These are phyloP conservation scores for Pseudofabraea citricarpa DNA, from an alignment of 2,329 filamentous ascomycete species.

Conservation along the genomic window DNA sequence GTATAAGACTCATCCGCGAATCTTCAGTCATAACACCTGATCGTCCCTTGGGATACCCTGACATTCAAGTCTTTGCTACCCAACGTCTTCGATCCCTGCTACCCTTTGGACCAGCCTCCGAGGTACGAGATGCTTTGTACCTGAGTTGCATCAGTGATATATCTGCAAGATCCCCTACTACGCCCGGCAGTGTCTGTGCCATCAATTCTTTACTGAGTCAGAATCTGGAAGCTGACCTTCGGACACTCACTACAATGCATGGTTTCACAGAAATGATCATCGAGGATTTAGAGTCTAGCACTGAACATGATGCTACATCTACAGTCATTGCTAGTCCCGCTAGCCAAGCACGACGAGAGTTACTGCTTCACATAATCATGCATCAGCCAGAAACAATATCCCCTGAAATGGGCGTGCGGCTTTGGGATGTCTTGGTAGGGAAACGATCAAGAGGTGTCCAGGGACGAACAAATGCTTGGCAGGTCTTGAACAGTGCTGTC, in stretches of 20 bases:
- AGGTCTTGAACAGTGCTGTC: conserved; percentile 49
- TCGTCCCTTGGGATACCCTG: conserved; percentile 50
- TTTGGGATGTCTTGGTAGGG: conserved; percentile 74
- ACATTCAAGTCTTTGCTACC: conserved; percentile 60
- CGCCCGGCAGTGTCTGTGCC: conserved; percentile 69
- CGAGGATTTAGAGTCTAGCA: conserved; percentile 53
- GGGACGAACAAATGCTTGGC: conserved; percentile 66
- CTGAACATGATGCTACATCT: conserved; percentile 16
- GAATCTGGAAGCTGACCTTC: conserved; percentile 46
- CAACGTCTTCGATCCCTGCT: conserved; percentile 59
- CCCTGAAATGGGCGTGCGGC: conserved; percentile 51
- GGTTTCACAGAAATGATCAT: conserved; percentile 58
- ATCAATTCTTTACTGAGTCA: conserved; percentile 46
- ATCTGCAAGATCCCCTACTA: conserved; percentile 53
- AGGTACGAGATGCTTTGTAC: conserved; percentile 59
- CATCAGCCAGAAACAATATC: conserved; percentile 59
- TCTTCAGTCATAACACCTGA: conserved; percentile 53
- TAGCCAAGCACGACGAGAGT: conserved; percentile 51
- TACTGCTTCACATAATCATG: conserved; percentile 53
- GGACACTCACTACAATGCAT: conserved; percentile 53
- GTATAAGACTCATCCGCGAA: conserved; percentile 67
- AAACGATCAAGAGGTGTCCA: conserved; percentile 50
- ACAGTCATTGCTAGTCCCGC: conserved; percentile 33
- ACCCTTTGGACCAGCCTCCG: conserved; percentile 44
- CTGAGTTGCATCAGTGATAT: conserved; percentile 66